Evolutionary conservation across 2,329 filamentous ascomycete species (phyloP).

Genomic region (Colletotrichum sp.): DNA sequence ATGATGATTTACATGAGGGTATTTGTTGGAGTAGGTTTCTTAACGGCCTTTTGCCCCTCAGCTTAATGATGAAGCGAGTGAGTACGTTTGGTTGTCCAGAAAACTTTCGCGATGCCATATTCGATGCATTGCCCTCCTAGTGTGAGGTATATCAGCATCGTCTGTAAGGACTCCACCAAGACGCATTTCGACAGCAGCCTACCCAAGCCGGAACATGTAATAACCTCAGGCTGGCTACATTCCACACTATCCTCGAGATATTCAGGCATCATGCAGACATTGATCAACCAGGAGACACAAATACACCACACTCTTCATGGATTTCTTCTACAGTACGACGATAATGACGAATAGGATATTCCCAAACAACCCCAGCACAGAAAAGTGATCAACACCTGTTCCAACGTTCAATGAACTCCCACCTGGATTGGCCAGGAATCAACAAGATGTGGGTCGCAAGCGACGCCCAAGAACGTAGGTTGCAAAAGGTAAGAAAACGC

Average conservation of each 20-base stretch:
- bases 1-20: background rate
- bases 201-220: background rate
- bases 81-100: background rate
- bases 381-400: constrained; percentile 14
- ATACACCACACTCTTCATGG: background rate
- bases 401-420: background rate
- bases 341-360: constrained; percentile 6
- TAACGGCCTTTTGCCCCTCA: background rate
- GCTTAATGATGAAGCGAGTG: background rate
- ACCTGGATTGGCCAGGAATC: background rate
- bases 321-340: constrained; percentile 10
- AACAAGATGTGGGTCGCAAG: constrained; percentile 7
- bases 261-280: background rate
- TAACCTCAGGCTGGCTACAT: background rate
- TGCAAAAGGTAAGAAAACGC: background rate
- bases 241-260: background rate
- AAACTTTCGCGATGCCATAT: background rate
- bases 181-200: background rate
- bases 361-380: background rate
- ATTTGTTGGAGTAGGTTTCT: background rate
- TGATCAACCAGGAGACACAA: background rate
- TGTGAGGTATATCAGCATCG: background rate
- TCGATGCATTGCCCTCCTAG: background rate
- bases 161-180: fast-evolving
- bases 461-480: background rate